phyloP scores from a whole-genome alignment of 2,329 filamentous ascomycete genomes.

The Cladosporium austrohemisphaericum region DNA sequence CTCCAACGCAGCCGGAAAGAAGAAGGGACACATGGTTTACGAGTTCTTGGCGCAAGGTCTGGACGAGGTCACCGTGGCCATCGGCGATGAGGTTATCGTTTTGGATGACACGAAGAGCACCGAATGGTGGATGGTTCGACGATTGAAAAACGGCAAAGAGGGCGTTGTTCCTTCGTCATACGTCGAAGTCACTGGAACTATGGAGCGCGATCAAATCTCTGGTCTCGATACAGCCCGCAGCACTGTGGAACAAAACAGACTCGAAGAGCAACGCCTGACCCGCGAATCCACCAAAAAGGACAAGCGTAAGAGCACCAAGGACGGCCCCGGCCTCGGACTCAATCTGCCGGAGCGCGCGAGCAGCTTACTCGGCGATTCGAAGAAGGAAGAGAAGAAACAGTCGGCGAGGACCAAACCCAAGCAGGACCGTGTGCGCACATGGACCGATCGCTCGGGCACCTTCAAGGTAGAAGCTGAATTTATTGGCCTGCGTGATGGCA shows the following conservation, averaged over 20 bases:
- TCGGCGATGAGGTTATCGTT: constrained; percentile 86
- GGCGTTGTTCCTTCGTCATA: constrained; percentile 97
- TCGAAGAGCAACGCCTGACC: constrained; percentile 79
- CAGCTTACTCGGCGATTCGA: constrained; percentile 58
- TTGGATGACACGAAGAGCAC: constrained; percentile 89
- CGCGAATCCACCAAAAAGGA: constrained; percentile 70
- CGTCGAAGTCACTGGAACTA: constrained; percentile 75
- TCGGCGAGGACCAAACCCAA: constrained; percentile 76
- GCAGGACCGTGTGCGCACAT: constrained; percentile 74
- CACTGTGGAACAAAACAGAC: constrained; percentile 68
- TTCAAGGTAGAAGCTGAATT: constrained; percentile 98
- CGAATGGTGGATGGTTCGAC: constrained; percentile 96
- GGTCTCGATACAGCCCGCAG: constrained; percentile 61
- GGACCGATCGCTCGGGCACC: constrained; percentile 91
- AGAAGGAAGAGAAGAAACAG: constrained; percentile 69
- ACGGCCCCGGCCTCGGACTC: constrained; percentile 66
- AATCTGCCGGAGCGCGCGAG: constrained; percentile 73
- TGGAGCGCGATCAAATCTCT: constrained; percentile 49
- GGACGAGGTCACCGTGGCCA: constrained; percentile 88
- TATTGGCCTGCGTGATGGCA: constrained; percentile 87
- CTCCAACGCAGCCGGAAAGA: constrained; percentile 49
- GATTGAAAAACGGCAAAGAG: constrained; percentile 87
- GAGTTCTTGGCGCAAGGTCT: constrained; percentile 96
- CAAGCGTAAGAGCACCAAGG: constrained; percentile 46
- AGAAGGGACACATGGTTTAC: constrained; percentile 83